phyloP scores from a whole-genome alignment of 2,329 filamentous ascomycete species.

The Pseudocercospora crystallina region DNA sequence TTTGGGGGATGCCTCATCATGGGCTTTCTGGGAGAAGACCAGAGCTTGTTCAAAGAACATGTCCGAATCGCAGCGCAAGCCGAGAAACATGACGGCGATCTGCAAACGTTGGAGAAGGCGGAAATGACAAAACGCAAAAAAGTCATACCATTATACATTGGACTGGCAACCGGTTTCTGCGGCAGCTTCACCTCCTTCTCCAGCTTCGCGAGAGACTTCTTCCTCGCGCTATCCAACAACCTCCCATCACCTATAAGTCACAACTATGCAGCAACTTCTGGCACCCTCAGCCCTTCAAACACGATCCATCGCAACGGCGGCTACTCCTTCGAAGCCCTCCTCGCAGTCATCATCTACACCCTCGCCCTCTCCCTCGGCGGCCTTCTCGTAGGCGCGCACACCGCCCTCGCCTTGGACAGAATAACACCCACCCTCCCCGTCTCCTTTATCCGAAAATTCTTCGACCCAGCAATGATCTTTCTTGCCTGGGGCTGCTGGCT shows the following conservation, averaged over 20 bases:
- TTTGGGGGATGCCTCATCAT: slow-evolving; percentile 77
- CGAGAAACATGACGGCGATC: slow-evolving; percentile 31
- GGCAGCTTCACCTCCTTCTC: slow-evolving; percentile 91
- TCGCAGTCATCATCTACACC: slow-evolving; percentile 73
- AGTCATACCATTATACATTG: slow-evolving; percentile 83
- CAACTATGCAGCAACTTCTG: neutral
- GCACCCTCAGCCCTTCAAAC: slow-evolving; percentile 27
- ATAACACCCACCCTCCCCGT: slow-evolving; percentile 63
- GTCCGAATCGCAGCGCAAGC: slow-evolving; percentile 49
- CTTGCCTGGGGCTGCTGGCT: slow-evolving; percentile 75
- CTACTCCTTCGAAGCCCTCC: slow-evolving; percentile 77
- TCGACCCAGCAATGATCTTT: slow-evolving; percentile 65
- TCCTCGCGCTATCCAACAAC: slow-evolving; percentile 76
- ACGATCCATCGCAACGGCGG: slow-evolving; percentile 62
- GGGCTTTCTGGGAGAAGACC: slow-evolving; percentile 81
- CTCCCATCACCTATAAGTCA: slow-evolving; percentile 54
- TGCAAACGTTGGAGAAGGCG: slow-evolving; percentile 23
- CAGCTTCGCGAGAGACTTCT: slow-evolving; percentile 76
- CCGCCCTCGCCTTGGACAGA: slow-evolving; percentile 63
- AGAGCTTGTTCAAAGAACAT: slow-evolving; percentile 69
- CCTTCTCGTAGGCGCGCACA: slow-evolving; percentile 70
- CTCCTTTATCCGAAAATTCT: slow-evolving; percentile 53
- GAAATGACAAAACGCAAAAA: slow-evolving; percentile 64
- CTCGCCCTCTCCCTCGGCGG: slow-evolving; percentile 68
- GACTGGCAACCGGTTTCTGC: slow-evolving; percentile 81